Conservation (phyloP, 2,329 filamentous ascomycete genomes). For the Tolypocladium nubicola region DNA sequence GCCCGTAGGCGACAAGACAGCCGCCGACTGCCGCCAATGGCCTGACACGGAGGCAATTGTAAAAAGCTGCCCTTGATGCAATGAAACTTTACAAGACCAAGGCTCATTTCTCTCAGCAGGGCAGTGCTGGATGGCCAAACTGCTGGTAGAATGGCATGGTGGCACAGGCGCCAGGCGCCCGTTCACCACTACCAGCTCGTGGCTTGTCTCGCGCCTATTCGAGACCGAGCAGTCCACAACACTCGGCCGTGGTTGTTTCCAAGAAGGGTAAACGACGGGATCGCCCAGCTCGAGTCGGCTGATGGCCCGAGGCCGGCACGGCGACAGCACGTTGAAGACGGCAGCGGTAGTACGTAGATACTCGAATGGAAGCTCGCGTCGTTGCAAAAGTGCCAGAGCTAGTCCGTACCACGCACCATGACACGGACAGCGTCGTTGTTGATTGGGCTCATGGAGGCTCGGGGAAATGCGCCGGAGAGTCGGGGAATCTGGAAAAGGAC, state of each 20-base stretch:
- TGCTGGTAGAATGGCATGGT: background rate
- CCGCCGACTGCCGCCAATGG: background rate
- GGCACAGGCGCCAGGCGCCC: background rate
- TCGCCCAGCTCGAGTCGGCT: background rate
- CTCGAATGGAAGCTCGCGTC: background rate
- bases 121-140: background rate
- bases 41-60: background rate
- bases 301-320: background rate
- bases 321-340: background rate
- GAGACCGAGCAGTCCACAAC: background rate
- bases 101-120: background rate
- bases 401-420: background rate
- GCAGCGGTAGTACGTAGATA: background rate
- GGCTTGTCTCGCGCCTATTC: too few species aligned
- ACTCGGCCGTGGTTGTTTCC: background rate
- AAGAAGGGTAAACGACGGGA: too few species aligned
- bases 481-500: background rate
- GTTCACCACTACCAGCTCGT: too few species aligned
- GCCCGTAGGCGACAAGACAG: background rate
- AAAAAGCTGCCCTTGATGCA: background rate
- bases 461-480: background rate
- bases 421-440: background rate
- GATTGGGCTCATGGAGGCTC: background rate
- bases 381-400: background rate
- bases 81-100: background rate